Conservation (phyloP, 352 stramenopile genomes). For the Globisporangium parvum region DNA sequence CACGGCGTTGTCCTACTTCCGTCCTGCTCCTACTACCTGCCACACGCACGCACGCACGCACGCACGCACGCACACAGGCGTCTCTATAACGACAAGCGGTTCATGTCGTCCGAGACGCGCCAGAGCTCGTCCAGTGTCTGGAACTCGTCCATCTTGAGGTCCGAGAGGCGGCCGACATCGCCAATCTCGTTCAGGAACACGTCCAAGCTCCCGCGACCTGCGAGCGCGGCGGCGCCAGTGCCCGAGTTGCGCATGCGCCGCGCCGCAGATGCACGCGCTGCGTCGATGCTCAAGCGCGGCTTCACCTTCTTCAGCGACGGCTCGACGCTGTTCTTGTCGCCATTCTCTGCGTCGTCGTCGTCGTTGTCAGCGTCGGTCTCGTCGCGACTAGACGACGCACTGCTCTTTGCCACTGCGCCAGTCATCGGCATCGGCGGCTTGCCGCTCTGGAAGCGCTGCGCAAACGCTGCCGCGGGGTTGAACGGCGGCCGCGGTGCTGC, state of each 20-base stretch:
- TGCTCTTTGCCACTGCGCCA: conserved; percentile 25
- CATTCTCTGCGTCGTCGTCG: conserved; percentile 26
- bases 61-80: no score
- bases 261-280: conserved; percentile 60
- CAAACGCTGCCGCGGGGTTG: conserved; percentile 50
- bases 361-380: conserved; percentile 32
- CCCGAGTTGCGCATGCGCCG: conserved; percentile 61
- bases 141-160: conserved; percentile 85
- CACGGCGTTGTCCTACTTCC: no score
- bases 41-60: no score
- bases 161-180: conserved; percentile 70
- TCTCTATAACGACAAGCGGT: conserved; percentile 63
- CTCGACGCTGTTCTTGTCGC: conserved; percentile 27
- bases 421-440: conserved; percentile 32
- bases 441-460: conserved; percentile 41
- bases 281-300: conserved; percentile 69
- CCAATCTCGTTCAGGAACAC: conserved; percentile 80
- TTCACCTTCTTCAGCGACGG: conserved; percentile 74
- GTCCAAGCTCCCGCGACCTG: conserved; percentile 55
- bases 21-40: no score
- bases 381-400: conserved; percentile 11
- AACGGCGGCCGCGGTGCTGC: conserved; percentile 18
- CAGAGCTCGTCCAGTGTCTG: conserved; percentile 77
- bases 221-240: conserved; percentile 31
- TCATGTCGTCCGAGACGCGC: conserved; percentile 83